phyloP scores from a whole-genome alignment of 805 yeast species.

The Pichia phayaonensis region DNA sequence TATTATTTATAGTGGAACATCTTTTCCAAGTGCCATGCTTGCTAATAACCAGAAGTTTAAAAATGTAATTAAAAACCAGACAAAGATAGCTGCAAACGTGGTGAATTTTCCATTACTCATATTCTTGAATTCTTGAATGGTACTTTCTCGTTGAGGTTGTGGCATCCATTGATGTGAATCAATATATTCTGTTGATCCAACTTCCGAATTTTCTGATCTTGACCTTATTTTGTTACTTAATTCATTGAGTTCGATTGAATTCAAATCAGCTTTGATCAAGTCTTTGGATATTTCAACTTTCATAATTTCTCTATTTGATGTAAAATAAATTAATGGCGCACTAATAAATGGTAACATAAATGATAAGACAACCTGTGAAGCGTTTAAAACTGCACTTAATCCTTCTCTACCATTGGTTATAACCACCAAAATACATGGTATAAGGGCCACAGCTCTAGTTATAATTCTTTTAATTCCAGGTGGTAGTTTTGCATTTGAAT shows the following conservation, averaged over 20 bases:
- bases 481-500: slow-evolving; percentile 66
- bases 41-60: slow-evolving; percentile 63
- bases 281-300: slow-evolving; percentile 17
- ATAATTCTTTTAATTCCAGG: slow-evolving; percentile 77
- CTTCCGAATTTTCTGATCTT: not conserved
- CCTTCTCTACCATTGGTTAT: slow-evolving; percentile 74
- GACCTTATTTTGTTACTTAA: not conserved
- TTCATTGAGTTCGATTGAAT: slow-evolving; percentile 1
- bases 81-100: slow-evolving; percentile 44
- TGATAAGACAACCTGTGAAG: slow-evolving; percentile 76
- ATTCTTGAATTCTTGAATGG: slow-evolving; percentile 35
- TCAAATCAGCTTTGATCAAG: slow-evolving; percentile 8
- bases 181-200: not conserved
- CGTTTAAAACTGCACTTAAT: slow-evolving; percentile 62
- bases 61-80: slow-evolving; percentile 66
- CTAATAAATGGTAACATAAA: slow-evolving; percentile 78
- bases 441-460: slow-evolving; percentile 76
- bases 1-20: slow-evolving; percentile 18
- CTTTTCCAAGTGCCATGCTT: slow-evolving; percentile 28
- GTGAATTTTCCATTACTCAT: slow-evolving; percentile 61
- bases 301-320: slow-evolving; percentile 48
- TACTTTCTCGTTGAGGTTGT: not conserved
- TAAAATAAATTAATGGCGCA: slow-evolving; percentile 81
- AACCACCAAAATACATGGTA: slow-evolving; percentile 77
- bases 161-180: not conserved